Evolutionary conservation across 2,329 filamentous ascomycete genomes (phyloP), one percentile per base, ranked within the genome.

Genomic region (Fusarium anthophilum): DNA sequence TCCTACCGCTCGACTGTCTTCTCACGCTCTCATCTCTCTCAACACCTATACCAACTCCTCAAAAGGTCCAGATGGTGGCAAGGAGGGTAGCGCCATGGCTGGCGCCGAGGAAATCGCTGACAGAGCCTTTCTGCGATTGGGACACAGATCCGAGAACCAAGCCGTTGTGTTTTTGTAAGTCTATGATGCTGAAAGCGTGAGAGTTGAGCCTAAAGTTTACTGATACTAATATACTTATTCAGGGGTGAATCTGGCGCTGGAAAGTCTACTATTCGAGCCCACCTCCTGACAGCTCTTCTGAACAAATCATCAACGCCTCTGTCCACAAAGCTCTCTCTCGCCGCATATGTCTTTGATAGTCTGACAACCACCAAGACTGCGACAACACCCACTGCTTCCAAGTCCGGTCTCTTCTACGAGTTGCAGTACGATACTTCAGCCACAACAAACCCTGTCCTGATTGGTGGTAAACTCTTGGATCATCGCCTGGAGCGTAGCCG

Each of bases 351-450:
- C 69, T 99, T 99, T 81, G 96, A 99, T 81, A 93, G 94, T 5
- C 89, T 99, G 68, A 99, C 96, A 10, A 98, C 96, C 4, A 99
- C 96, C 32, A 99, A 99, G 85, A 97, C 96, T 4, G 92, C 95
- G 39, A 98, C 96, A 3, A 98, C 96, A 0, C 95, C 95, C 3
- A 98, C 94, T 5, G 96, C 96, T 35, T 98, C 96, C 57, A 98
- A 98, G 83, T 93, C 96, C 17, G 96, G 96, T 72, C 88, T 99
- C 22, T 98, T 97, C 81, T 96, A 96, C 81, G 96, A 99, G 82
- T 88, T 99, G 47, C 96, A 99, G 83, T 99, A 99, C 81, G 96
- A 99, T 81, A 97, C 94, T 2, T 91, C 94, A 0, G 92, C 95
- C 1, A 93, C 92, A 1, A 92, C 93, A 32, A 95, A 93, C 79